Conservation (phyloP, 805 yeast genomes). For the Pichia cabralensis region DNA sequence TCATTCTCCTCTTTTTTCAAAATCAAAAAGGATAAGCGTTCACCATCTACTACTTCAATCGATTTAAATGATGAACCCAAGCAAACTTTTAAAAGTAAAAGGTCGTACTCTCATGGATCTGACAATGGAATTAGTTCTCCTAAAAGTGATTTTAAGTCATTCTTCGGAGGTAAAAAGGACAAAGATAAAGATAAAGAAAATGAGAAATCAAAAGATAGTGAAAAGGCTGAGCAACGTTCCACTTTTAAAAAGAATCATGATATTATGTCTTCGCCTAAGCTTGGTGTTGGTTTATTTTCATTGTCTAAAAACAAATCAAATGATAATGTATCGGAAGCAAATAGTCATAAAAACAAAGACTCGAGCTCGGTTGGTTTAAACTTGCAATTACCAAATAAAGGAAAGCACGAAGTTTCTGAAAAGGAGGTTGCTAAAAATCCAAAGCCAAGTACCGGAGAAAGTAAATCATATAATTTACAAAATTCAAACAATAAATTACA, state of each 20-base stretch:
- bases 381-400: no score
- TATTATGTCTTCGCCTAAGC: slow-evolving; percentile 8
- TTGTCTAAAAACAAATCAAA: slow-evolving; percentile 6
- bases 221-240: slow-evolving; percentile 2
- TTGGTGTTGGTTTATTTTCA: slow-evolving; percentile 6
- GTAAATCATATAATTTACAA: no score
- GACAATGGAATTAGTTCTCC: slow-evolving; percentile 6
- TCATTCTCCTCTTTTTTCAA: slow-evolving; percentile 14
- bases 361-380: no score
- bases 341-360: no score
- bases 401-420: no score
- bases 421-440: no score
- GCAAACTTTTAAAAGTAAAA: slow-evolving; percentile 2
- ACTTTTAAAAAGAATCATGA: no score
- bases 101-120: slow-evolving; percentile 5
- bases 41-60: not conserved
- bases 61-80: slow-evolving; percentile 2
- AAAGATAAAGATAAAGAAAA: slow-evolving; percentile 3
- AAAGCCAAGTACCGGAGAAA: no score
- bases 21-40: slow-evolving; percentile 10
- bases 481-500: no score
- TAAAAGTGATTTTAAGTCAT: slow-evolving; percentile 9
- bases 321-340: slow-evolving; percentile 4
- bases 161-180: slow-evolving; percentile 9
- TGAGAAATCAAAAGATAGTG: slow-evolving; percentile 2